Conservation (phyloP, 2,329 filamentous ascomycete genomes). For the Cladosporium velox region DNA sequence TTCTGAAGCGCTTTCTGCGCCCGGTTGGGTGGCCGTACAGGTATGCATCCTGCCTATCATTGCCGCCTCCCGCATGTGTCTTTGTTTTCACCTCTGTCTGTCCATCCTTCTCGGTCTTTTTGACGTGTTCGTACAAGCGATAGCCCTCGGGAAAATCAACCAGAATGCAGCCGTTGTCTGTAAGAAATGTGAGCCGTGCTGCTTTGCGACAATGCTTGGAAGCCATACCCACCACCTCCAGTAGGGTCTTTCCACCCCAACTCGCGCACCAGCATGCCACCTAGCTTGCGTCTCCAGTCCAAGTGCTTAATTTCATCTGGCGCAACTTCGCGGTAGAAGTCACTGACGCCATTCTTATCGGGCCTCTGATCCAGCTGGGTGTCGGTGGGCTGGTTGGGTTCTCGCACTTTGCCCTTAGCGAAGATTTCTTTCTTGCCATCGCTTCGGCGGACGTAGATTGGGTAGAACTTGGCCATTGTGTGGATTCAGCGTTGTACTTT, state of each 20-base stretch:
- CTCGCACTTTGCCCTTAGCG: slow-evolving; percentile 54
- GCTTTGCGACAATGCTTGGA: neutral
- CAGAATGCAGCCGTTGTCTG: slow-evolving; percentile 52
- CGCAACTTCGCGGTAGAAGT: slow-evolving; percentile 56
- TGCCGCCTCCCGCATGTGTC: slow-evolving; percentile 52
- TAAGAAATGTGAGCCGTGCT: neutral
- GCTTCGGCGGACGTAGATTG: slow-evolving; percentile 50
- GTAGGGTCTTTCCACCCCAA: slow-evolving; percentile 37
- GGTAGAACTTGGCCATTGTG: slow-evolving; percentile 50
- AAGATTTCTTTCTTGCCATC: slow-evolving; percentile 53
- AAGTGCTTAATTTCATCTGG: slow-evolving; percentile 55
- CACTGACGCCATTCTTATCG: slow-evolving; percentile 55
- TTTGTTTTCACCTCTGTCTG: slow-evolving; percentile 49
- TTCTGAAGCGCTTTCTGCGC: slow-evolving; percentile 59
- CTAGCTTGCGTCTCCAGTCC: slow-evolving; percentile 61
- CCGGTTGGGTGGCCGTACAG: slow-evolving; percentile 62
- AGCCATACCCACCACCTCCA: slow-evolving; percentile 24
- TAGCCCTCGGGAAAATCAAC: slow-evolving; percentile 59
- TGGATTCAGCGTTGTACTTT: neutral
- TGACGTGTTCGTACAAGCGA: slow-evolving; percentile 60
- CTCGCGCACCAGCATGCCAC: slow-evolving; percentile 58
- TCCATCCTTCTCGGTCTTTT: slow-evolving; percentile 49
- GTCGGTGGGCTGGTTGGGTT: slow-evolving; percentile 53
- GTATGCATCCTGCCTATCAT: slow-evolving; percentile 61
- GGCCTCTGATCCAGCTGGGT: slow-evolving; percentile 56